These are phyloP conservation scores for Phytophthora aleatoria DNA, from an alignment of 352 stramenopile species.

Conservation along the genomic window DNA sequence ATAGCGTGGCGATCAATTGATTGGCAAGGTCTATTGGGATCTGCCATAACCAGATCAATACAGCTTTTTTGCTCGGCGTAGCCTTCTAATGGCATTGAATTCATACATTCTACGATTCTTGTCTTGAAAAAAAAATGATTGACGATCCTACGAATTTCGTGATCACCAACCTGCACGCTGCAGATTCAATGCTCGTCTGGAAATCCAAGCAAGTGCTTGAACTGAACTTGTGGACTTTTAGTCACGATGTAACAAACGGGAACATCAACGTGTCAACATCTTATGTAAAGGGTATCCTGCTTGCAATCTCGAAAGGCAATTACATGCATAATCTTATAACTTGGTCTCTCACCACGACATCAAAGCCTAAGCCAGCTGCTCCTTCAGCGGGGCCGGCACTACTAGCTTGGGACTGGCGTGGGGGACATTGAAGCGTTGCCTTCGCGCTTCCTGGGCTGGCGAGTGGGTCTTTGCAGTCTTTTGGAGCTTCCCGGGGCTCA, in stretches of 20 bases:
- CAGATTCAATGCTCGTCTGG: too few species aligned
- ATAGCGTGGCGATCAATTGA: neutral
- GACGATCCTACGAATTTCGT: too few species aligned
- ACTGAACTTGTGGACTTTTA: neutral
- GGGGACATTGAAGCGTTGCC: conserved; percentile 16
- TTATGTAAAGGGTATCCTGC: neutral
- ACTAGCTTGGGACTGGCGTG: conserved; percentile 20
- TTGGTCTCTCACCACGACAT: conserved; percentile 10
- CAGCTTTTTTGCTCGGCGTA: neutral
- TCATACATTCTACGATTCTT: neutral
- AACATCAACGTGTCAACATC: neutral
- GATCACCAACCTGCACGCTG: too few species aligned
- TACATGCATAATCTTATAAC: conserved; percentile 11
- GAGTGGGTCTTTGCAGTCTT: conserved; percentile 27
- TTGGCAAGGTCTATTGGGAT: neutral
- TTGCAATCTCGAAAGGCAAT: neutral
- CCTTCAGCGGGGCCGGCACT: conserved; percentile 23
- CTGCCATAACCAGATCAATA: neutral
- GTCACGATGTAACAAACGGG: neutral
- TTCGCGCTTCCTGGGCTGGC: conserved; percentile 24
- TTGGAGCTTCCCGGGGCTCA: conserved; percentile 23
- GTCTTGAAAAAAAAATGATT: neutral
- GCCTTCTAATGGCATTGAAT: too few species aligned
- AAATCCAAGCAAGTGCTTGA: neutral
- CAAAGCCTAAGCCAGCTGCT: conserved; percentile 29